These are phyloP conservation scores for Jamesozyma piceae DNA, from an alignment of 805 yeast species.

Conservation along the genomic window DNA sequence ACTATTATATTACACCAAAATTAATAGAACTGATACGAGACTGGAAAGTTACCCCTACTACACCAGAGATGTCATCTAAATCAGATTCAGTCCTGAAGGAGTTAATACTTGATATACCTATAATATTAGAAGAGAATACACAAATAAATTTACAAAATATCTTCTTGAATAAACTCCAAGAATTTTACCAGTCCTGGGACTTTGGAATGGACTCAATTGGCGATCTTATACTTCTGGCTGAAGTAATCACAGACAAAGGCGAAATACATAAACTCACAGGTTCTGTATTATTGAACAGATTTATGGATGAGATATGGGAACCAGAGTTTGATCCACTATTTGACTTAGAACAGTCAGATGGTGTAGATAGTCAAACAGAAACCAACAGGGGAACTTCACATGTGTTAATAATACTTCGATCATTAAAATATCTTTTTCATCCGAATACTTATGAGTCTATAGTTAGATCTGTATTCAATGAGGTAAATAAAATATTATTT, in stretches of 20 bases:
- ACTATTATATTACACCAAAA: conserved; percentile 32
- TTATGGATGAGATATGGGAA: conserved; percentile 19
- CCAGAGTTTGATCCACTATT: conserved; percentile 18
- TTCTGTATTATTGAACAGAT: conserved; percentile 6
- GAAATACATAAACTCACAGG: conserved; percentile 7
- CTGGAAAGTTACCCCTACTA: conserved; percentile 27
- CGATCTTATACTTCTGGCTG: conserved; percentile 2
- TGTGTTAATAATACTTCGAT: conserved; percentile 8
- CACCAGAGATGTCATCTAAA: background rate
- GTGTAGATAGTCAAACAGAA: conserved; percentile 3
- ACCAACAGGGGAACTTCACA: conserved; percentile 5
- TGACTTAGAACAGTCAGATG: conserved; percentile 14
- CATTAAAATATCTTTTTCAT: conserved; percentile 9
- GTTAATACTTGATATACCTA: conserved; percentile 15
- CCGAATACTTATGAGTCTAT: conserved; percentile 7
- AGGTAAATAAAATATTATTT: conserved; percentile 15
- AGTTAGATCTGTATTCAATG: conserved; percentile 15
- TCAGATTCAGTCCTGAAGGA: background rate
- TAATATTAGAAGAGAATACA: conserved; percentile 3
- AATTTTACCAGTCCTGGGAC: conserved; percentile 17
- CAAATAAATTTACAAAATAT: conserved; percentile 3
- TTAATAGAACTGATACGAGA: conserved; percentile 27
- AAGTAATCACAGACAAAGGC: conserved; percentile 9
- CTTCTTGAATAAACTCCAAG: conserved; percentile 6
- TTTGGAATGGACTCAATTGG: conserved; percentile 5